Conservation (phyloP, 805 yeast genomes). For the Barnettozyma sp. region DNA sequence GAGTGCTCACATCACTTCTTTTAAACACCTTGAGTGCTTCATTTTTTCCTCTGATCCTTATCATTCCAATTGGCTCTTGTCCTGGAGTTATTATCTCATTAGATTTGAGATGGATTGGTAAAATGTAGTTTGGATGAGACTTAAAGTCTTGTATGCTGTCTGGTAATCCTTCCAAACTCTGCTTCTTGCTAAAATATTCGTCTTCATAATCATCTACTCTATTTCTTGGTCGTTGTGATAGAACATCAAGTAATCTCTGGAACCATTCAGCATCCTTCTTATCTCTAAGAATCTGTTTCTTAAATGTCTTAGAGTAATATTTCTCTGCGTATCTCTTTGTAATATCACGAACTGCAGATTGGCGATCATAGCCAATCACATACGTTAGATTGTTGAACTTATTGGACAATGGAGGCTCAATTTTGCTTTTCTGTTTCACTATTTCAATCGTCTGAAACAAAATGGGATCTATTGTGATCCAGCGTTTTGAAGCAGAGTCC, state of each 20-base stretch:
- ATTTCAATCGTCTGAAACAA: conserved; percentile 58
- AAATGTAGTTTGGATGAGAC: conserved; percentile 78
- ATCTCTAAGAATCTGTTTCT: conserved; percentile 59
- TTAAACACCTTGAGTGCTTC: conserved; percentile 57
- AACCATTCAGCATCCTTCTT: conserved; percentile 56
- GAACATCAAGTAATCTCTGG: conserved; percentile 29
- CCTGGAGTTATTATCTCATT: conserved; percentile 69
- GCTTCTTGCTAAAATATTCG: conserved; percentile 53
- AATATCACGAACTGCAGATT: conserved; percentile 67
- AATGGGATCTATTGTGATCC: conserved; percentile 86
- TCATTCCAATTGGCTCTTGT: conserved; percentile 62
- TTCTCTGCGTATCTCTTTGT: conserved; percentile 73
- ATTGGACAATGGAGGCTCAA: conserved; percentile 70
- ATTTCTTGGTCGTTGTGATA: conserved; percentile 17
- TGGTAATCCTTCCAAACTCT: conserved; percentile 81
- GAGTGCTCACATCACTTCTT: conserved; percentile 52
- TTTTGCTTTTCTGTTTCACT: conserved; percentile 44
- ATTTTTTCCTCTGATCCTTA: conserved; percentile 40
- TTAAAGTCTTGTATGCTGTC: conserved; percentile 73
- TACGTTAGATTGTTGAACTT: conserved; percentile 56
- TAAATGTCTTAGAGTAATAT: conserved; percentile 69
- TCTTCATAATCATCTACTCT: conserved; percentile 41
- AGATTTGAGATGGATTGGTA: conserved; percentile 65
- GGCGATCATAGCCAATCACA: conserved; percentile 67
- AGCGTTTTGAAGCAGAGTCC: conserved; percentile 62